Base-by-base conservation (phyloP, 2,329 filamentous ascomycete species). In the Aspergillus tanneri region DNA sequence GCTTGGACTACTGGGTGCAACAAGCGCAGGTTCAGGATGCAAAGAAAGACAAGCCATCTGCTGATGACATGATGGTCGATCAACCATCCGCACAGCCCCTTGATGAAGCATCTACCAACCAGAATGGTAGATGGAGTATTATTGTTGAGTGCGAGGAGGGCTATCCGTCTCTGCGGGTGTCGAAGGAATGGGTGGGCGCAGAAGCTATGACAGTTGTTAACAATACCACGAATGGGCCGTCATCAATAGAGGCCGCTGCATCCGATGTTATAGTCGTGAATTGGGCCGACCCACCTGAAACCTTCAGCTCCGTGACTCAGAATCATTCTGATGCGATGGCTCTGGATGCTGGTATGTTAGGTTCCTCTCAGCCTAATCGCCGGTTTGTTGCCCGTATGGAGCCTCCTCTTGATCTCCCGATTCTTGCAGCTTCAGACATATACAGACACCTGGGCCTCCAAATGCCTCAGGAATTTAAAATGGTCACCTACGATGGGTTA, bases 101-200 rank as follows among this genome's bases (percentile, higher is more conserved):
- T 3, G 54, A 58, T 12, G 54, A 62, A 6, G 54, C 55, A 22
- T 22, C 43, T 16, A 51, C 53, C 4, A 50, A 61, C 10, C 56
- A 60, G 42, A 45, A 54, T 8, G 58, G 61, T 25, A 50, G 64
- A 27, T 73, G 70, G 66, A 65, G 60, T 24, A 61, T 68, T 7
- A 66, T 63, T 46, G 63, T 76, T 25, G 72, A 74, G 50, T 75
- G 73, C 49, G 72, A 75, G 61, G 64, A 70, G 44, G 73, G 72
- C 3, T 71, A 71, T 46, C 73, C 72, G 2, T 70, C 71, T 6
- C 65, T 75, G 27, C 66, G 70, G 12, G 65, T 74, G 16, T 72
- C 71, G 5, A 72, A 72, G 53, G 63, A 73, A 18, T 76, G 73
- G 73, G 58, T 75, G 11, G 64, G 62, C 12, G 54, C 58, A 3